Base-by-base conservation (phyloP, 2,329 filamentous ascomycete genomes). In the Colletotrichum musicola region DNA sequence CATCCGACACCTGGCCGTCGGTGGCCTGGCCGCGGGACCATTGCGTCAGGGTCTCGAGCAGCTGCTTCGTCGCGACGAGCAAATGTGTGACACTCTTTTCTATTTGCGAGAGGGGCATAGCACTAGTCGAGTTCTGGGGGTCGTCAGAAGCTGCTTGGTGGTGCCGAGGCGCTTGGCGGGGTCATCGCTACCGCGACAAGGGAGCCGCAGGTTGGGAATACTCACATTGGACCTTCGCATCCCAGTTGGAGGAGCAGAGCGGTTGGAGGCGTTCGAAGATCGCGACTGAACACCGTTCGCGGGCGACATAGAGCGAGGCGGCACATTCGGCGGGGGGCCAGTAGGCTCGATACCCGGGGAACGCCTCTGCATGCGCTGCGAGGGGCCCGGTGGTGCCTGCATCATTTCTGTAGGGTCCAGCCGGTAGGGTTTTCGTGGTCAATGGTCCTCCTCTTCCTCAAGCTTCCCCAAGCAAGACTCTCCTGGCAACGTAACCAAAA, bases 51-150 rank as follows among this genome's bases (percentile, higher is more conserved):
- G 95, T 99, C 83, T 99, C 96, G 71, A 99, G 91, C 2, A 99
- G 90, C 81, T 98, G 95, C 80, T 99, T 99, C 40, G 96, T 99
- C 42, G 96, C 96, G 73, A 99, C 95, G 42, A 99, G 90, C 51
- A 99, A 92, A 79, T 99, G 96, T 12, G 95, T 98, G 72, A 99
- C 96, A 79, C 95, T 98, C 85, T 98, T 98, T 84, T 99, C 96
- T 81, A 99, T 99, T 80, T 97, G 95, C 60, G 95, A 98, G 73
- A 99, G 88, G 74, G 88, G 87, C 76, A 88, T 93, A 85, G 85
- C 93, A 84, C 81, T 89, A 84, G 57, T 72, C 57, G 71, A 71
- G 51, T 70, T 70, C 70, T 71, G 22, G 16, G n/a, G 73, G 72
- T 70, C 49, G 53, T 70, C 47, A 71, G 62, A 30, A 25, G 22